Percentiles rank a stretch among this genome's conserved stretches.
Conservation (phyloP, 345 rosid species). For the Arabis hirsuta region DNA sequence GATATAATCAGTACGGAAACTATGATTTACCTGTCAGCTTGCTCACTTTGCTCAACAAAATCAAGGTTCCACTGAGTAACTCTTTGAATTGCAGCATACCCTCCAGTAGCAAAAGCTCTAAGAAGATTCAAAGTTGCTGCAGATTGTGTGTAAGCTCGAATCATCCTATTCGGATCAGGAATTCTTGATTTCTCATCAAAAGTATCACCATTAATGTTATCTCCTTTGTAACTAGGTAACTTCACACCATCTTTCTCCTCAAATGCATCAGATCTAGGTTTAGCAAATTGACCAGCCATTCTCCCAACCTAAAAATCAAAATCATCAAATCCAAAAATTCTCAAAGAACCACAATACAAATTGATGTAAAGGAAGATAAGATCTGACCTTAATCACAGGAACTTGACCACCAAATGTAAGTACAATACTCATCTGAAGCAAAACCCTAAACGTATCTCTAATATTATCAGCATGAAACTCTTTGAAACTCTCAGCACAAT, state of each 20-base stretch:
- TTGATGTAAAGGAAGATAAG: not conserved
- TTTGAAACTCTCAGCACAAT: slow-evolving; percentile 69
- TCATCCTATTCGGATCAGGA: slow-evolving; percentile 66
- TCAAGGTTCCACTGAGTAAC: slow-evolving; percentile 74
- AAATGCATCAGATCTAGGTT: slow-evolving; percentile 56
- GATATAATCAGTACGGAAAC: not conserved
- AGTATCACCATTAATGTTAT: slow-evolving; percentile 63
- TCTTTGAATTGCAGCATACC: slow-evolving; percentile 69
- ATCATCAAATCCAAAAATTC: not conserved
- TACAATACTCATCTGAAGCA: slow-evolving; percentile 67
- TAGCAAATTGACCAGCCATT: slow-evolving; percentile 74
- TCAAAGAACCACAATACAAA: not conserved
- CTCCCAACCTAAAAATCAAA: slow-evolving; percentile 56
- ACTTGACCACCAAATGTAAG: slow-evolving; percentile 67
- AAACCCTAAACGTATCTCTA: slow-evolving; percentile 58
- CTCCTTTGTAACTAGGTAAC: slow-evolving; percentile 65
- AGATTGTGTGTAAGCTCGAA: slow-evolving; percentile 60
- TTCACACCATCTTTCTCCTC: slow-evolving; percentile 63
- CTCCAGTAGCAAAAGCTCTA: slow-evolving; percentile 73
- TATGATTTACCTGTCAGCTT: slow-evolving; percentile 58
- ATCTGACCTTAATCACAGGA: slow-evolving; percentile 60
- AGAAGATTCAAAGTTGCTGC: slow-evolving; percentile 69
- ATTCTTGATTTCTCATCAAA: slow-evolving; percentile 60
- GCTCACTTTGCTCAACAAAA: slow-evolving; percentile 61
- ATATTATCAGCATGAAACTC: slow-evolving; percentile 57